phyloP scores from a whole-genome alignment of 371 early-diverging fungal genomes.

The Nematocida sp. region DNA sequence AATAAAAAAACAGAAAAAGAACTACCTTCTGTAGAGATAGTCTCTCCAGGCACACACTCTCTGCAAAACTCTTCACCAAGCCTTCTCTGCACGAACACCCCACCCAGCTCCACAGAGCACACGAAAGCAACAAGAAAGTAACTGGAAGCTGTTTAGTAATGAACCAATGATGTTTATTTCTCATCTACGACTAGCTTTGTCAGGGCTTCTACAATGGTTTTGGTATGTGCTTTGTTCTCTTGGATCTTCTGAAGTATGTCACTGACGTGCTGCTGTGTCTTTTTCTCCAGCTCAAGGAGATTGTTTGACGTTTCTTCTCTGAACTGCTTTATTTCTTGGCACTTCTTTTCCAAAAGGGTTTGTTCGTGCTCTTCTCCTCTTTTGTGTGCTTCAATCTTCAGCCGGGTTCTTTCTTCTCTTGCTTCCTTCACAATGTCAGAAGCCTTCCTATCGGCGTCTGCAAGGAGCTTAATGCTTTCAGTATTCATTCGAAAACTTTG shows the following conservation, averaged over 20 bases:
- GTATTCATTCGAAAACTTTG: slow-evolving; percentile 32
- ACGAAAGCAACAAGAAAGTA: too few relatives aligned
- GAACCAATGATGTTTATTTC: too few relatives aligned
- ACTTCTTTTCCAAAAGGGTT: slow-evolving; percentile 7
- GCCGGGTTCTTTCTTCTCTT: slow-evolving; percentile 4
- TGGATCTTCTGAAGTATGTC: slow-evolving; percentile 11
- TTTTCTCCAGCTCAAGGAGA: slow-evolving; percentile 23
- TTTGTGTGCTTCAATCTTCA: slow-evolving; percentile 4
- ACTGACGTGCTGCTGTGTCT: neutral
- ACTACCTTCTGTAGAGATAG: too few relatives aligned
- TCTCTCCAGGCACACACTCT: too few relatives aligned
- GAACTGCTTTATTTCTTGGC: slow-evolving; percentile 19
- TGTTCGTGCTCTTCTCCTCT: slow-evolving; percentile 28
- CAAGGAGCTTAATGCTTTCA: slow-evolving; percentile 40
- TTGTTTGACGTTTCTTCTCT: slow-evolving; percentile 1
- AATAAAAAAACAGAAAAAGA: slow-evolving; percentile 12
- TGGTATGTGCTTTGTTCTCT: slow-evolving; percentile 19
- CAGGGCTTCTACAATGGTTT: neutral
- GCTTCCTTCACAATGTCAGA: slow-evolving; percentile 35
- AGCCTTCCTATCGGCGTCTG: slow-evolving; percentile 45
- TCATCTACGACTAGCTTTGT: neutral
- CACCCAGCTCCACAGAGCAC: too few relatives aligned
- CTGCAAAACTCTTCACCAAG: too few relatives aligned
- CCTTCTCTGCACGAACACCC: too few relatives aligned
- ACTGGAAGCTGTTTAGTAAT: too few relatives aligned